Conservation (phyloP, 2,329 filamentous ascomycete species). For the Dothistroma pini region DNA sequence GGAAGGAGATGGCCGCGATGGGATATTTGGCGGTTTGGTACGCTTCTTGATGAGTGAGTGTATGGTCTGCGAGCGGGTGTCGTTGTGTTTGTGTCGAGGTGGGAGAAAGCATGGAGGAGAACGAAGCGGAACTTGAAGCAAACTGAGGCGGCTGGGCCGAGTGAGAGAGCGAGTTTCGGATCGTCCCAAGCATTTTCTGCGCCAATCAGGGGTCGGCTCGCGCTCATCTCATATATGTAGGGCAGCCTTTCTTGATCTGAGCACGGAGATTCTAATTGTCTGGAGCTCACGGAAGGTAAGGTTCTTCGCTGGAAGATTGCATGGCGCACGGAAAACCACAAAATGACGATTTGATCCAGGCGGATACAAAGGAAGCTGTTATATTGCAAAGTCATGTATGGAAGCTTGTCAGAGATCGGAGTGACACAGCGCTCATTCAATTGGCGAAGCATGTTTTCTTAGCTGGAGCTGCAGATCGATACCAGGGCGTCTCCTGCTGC, state of each 20-base stretch:
- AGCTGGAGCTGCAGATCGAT: background rate
- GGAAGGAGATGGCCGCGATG: background rate
- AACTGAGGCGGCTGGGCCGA: background rate
- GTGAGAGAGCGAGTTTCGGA: background rate
- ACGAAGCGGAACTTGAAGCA: background rate
- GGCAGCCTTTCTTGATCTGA: background rate
- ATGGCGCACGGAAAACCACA: no score
- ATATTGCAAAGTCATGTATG: background rate
- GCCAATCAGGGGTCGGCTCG: background rate
- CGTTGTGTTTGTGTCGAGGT: background rate
- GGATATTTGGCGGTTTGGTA: background rate
- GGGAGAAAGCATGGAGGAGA: background rate
- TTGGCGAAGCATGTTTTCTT: background rate
- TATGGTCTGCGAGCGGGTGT: background rate
- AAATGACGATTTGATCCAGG: no score
- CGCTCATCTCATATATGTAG: background rate
- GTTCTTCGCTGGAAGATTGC: no score
- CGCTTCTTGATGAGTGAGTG: background rate
- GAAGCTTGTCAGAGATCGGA: background rate
- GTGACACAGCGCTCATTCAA: background rate
- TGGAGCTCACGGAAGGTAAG: background rate
- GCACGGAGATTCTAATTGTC: background rate
- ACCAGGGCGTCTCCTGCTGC: background rate
- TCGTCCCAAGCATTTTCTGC: background rate
- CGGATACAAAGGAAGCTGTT: no score